Base-by-base conservation (phyloP, 345 rosid genomes). In the Raphanus sativus region DNA sequence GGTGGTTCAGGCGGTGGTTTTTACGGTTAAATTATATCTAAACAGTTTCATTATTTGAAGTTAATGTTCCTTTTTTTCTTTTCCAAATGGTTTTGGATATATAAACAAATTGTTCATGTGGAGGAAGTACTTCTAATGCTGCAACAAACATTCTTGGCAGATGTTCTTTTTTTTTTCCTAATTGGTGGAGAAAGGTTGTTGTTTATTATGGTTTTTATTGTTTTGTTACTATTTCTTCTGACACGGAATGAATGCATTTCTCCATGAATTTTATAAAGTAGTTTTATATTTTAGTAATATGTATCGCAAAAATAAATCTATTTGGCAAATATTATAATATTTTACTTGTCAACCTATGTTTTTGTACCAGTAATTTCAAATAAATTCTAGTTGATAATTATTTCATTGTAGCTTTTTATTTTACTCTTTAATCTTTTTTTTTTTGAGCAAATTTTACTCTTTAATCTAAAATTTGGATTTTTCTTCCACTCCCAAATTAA, bases 11-110 rank as follows among this genome's bases (percentile, higher is more conserved):
- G 81, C 2, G 94, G 86, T 40, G 93, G 86, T 30, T 71, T 73
- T 70, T 95, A 86, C 75, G 90, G 88, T 86, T 87, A 95, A 86
- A 26, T 89, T 82, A 71, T 45, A 45, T 45, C 87, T 85, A 4
- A 12, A 45, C 52, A 12, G 5, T 45, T 45, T 45, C 16, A 13
- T 45, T 12, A 45, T 45, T 38, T 38, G 12, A 38, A n/a, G n/a
- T n/a, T n/a, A n/a, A n/a, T n/a, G n/a, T n/a, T n/a, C n/a, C n/a
- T n/a, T 66, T 45, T 58, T 58, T 56, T 13, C 30, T 4, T 45
- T 11, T 56, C 56, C 40, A 17, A 29, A 32, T 48, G 56, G 52
- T 65, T 50, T 66, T 60, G 77, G 72, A 32, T 71, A 77, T 71
- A 77, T 67, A 71, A 65, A 71, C 71, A 8, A 58, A 58, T 55